A percentile compares a stretch with the other conserved stretches of the same genome.
Evolutionary conservation across 2,329 filamentous ascomycete species (phyloP).

Genomic region (Nigrograna mackinnonii): DNA sequence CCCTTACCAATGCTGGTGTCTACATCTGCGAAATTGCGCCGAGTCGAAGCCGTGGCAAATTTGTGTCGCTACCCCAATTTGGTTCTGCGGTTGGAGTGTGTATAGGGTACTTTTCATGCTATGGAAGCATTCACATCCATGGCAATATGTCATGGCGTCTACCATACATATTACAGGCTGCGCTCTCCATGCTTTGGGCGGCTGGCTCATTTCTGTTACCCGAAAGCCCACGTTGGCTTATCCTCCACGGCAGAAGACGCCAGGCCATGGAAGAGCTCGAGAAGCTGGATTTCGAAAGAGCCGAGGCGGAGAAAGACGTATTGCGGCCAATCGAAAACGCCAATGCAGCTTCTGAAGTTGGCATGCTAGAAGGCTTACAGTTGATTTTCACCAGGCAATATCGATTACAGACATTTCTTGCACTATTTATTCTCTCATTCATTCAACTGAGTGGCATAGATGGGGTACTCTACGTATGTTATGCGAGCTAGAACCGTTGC

Average conservation of each 20-base stretch:
- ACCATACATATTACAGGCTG: slow-evolving; percentile 56
- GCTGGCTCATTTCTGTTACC: slow-evolving; percentile 9
- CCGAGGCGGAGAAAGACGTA: neutral
- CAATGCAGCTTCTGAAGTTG: too few relatives aligned
- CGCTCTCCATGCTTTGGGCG: slow-evolving; percentile 23
- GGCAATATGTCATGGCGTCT: slow-evolving; percentile 58
- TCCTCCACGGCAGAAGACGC: slow-evolving; percentile 3
- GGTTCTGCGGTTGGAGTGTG: slow-evolving; percentile 55
- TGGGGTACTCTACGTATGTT: slow-evolving; percentile 61
- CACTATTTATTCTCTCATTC: slow-evolving; percentile 61
- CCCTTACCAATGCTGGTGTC: slow-evolving; percentile 59
- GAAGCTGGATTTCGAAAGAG: slow-evolving; percentile 39
- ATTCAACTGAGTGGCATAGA: slow-evolving; percentile 66
- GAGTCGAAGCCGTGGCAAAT: slow-evolving; percentile 50
- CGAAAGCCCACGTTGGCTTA: slow-evolving; percentile 21
- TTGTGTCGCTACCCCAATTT: slow-evolving; percentile 59
- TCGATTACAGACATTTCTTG: slow-evolving; percentile 38
- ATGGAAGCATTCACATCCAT: slow-evolving; percentile 53
- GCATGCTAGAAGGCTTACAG: too few relatives aligned
- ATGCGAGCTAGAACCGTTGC: neutral
- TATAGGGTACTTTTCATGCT: slow-evolving; percentile 63
- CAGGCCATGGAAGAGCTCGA: slow-evolving; percentile 4
- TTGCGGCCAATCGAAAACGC: neutral
- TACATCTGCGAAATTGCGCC: slow-evolving; percentile 66
- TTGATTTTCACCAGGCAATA: neutral